phyloP scores from a whole-genome alignment of 1,284 basidiomycete genomes.

The Grifola frondosa region DNA sequence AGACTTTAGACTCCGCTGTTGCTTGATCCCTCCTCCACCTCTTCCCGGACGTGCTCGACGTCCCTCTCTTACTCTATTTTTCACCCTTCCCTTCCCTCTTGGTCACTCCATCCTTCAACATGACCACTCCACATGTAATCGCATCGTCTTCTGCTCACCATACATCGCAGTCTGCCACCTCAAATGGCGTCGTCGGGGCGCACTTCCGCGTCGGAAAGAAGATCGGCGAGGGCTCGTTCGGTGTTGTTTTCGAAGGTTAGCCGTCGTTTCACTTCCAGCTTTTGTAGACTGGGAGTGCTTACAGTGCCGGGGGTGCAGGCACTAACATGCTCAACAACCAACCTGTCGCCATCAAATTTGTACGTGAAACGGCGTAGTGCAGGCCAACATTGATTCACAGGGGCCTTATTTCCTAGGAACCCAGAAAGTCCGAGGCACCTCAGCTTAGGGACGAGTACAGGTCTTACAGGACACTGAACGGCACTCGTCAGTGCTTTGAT shows the following conservation, averaged over 20 bases:
- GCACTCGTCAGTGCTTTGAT: constrained; percentile 70
- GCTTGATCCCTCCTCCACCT: constrained; percentile 17
- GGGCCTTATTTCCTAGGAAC: constrained; percentile 65
- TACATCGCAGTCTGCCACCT: constrained; percentile 55
- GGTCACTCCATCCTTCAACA: constrained; percentile 33
- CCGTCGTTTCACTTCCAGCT: neutral
- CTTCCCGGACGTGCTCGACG: constrained; percentile 25
- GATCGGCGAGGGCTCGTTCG: constrained; percentile 85
- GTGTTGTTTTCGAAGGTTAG: constrained; percentile 78
- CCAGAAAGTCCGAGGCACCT: constrained; percentile 96
- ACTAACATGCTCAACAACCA: constrained; percentile 86
- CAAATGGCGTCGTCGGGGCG: constrained; percentile 71
- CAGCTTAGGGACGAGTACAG: constrained; percentile 97
- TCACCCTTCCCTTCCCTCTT: constrained; percentile 27
- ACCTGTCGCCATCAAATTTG: constrained; percentile 98
- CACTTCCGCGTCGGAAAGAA: constrained; percentile 83
- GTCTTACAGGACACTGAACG: constrained; percentile 93
- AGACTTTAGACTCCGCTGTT: constrained; percentile 28
- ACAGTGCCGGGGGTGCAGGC: constrained; percentile 46
- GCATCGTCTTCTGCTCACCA: constrained; percentile 69
- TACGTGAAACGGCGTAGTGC: constrained; percentile 40
- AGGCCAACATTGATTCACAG: constrained; percentile 5
- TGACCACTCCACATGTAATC: constrained; percentile 78
- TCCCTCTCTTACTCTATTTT: constrained; percentile 31
- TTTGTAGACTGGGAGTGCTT: neutral